Conservation (phyloP, 106 monocot genomes). For the Gastrodia elata region DNA sequence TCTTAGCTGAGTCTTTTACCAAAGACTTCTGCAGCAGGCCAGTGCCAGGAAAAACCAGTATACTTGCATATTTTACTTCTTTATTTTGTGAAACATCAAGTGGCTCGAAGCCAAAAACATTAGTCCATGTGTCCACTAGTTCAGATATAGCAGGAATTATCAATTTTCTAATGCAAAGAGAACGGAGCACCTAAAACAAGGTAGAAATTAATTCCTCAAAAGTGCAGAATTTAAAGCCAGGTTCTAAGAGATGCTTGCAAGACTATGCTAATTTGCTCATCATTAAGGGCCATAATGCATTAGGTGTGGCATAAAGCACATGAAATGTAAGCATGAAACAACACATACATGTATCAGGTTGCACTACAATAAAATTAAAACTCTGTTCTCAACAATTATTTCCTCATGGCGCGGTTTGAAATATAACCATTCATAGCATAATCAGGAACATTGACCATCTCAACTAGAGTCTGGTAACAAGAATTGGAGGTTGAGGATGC, state of each 20-base stretch:
- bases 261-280: not conserved
- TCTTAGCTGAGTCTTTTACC: constrained; percentile 16
- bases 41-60: constrained; percentile 80
- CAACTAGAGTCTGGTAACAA: not conserved
- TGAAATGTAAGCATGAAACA: not conserved
- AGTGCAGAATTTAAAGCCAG: not conserved
- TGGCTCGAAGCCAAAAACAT: constrained; percentile 63
- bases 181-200: constrained; percentile 53
- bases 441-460: not conserved
- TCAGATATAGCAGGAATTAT: constrained; percentile 92
- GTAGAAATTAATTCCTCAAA: not conserved
- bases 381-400: not conserved
- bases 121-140: constrained; percentile 70
- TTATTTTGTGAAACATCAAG: constrained; percentile 37
- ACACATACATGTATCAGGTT: not conserved
- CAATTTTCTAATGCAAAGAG: constrained; percentile 61
- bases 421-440: not conserved
- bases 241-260: not conserved
- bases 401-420: not conserved
- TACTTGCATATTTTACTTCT: constrained; percentile 55
- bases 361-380: not conserved
- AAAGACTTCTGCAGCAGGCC: constrained; percentile 65
- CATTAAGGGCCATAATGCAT: not conserved
- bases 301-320: not conserved
- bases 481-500: not conserved